phyloP scores from a whole-genome alignment of 805 yeast species.

The Nakazawaea holstii region DNA sequence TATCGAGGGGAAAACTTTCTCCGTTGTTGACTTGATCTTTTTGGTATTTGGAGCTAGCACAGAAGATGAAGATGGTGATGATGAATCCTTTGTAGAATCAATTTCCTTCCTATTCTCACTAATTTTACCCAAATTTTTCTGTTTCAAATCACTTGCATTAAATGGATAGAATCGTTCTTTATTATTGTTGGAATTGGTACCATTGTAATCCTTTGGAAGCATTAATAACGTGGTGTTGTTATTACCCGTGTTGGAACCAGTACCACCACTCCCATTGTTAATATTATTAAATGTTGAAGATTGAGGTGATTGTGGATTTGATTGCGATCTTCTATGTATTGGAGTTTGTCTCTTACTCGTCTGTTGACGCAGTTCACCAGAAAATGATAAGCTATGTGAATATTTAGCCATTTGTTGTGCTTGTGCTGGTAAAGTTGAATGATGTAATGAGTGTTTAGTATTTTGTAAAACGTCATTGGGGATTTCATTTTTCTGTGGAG shows the following conservation, averaged over 20 bases:
- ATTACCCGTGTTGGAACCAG: background rate
- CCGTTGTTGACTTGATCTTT: conserved; percentile 32
- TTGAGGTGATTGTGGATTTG: conserved; percentile 10
- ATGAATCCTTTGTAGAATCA: background rate
- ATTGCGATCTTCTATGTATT: conserved; percentile 6
- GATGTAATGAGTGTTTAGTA: background rate
- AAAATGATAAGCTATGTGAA: conserved; percentile 4
- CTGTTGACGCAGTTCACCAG: conserved; percentile 1
- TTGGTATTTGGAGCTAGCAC: conserved; percentile 1
- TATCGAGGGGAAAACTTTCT: conserved; percentile 78
- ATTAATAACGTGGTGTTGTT: conserved; percentile 7
- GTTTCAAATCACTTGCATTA: background rate
- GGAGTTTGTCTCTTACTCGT: conserved; percentile 1
- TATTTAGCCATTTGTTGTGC: background rate
- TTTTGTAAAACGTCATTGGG: background rate
- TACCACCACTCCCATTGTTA: no score
- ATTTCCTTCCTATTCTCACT: background rate
- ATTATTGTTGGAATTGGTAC: background rate
- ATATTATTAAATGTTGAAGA: background rate
- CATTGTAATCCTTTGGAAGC: conserved; percentile 11
- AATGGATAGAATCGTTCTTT: background rate
- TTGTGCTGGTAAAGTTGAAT: background rate
- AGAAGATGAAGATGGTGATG: background rate
- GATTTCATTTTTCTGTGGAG: conserved; percentile 4
- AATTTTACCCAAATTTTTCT: background rate